Conservation (phyloP, 2,329 filamentous ascomycete genomes). For the Bretziella fagacearum region DNA sequence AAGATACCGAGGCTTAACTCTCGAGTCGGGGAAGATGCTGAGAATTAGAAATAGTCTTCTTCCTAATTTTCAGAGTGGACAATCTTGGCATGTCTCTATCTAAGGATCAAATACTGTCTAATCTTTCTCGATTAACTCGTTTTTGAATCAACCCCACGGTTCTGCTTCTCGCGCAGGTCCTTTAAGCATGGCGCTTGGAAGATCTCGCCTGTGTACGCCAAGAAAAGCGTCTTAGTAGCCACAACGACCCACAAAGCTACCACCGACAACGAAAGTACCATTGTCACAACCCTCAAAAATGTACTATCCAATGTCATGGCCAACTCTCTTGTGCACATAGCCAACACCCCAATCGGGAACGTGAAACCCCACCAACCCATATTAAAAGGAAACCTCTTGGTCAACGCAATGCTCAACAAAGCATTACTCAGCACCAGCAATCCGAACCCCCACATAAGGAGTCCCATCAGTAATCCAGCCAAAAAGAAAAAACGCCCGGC, state of each 20-base stretch:
- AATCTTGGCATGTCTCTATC: neutral
- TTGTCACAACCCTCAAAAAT: conserved; percentile 28
- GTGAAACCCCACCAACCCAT: conserved; percentile 34
- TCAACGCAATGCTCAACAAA: conserved; percentile 26
- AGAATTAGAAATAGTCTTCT: no score
- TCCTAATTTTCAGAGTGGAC: no score
- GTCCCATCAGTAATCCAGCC: conserved; percentile 18
- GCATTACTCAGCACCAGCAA: conserved; percentile 29
- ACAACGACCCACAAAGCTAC: conserved; percentile 28
- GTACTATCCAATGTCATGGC: conserved; percentile 26
- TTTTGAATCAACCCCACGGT: conserved; percentile 12
- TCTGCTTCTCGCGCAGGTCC: conserved; percentile 22
- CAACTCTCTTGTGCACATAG: conserved; percentile 25
- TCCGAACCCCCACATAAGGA: conserved; percentile 30
- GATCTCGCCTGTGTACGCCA: conserved; percentile 26
- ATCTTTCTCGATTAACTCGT: conserved; percentile 1
- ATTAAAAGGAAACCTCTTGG: conserved; percentile 27
- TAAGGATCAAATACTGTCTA: no score
- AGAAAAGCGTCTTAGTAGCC: conserved; percentile 23
- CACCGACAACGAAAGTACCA: conserved; percentile 26
- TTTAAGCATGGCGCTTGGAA: conserved; percentile 27
- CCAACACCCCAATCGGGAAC: conserved; percentile 30
- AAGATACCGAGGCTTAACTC: no score
- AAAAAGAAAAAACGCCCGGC: conserved; percentile 29
- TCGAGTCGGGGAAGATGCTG: no score